Conservation (phyloP, 164 flowering plant genomes). For the Chimonanthus praecox region DNA sequence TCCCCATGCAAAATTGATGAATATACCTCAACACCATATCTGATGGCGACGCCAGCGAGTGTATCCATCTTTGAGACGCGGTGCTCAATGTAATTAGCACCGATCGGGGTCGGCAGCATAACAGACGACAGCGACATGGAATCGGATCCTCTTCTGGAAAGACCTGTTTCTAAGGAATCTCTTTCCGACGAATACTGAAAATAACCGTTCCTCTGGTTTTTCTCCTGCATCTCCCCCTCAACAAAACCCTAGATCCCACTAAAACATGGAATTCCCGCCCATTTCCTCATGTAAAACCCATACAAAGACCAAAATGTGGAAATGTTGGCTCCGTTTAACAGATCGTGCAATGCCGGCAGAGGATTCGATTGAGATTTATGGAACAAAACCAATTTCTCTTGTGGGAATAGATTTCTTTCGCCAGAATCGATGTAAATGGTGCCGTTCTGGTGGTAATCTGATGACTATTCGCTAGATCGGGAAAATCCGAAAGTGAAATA, state of each 20-base stretch:
- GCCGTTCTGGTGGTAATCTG: slow-evolving; percentile 3
- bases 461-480: background rate
- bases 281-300: slow-evolving; percentile 4
- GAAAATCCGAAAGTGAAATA: background rate
- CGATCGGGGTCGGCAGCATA: slow-evolving; percentile 1
- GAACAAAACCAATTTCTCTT: background rate
- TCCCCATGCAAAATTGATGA: background rate
- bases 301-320: slow-evolving; percentile 14
- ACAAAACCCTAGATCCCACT: slow-evolving; percentile 6
- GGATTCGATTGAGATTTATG: background rate
- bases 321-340: background rate
- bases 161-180: slow-evolving; percentile 1
- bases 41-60: slow-evolving; percentile 90
- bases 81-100: slow-evolving; percentile 47
- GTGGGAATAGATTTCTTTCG: background rate
- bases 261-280: background rate
- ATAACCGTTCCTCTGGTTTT: slow-evolving; percentile 10
- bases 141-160: background rate
- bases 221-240: slow-evolving; percentile 14
- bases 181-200: slow-evolving; percentile 2
- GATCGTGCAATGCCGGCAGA: slow-evolving; percentile 2
- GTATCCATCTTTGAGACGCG: slow-evolving; percentile 80
- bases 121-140: slow-evolving; percentile 2
- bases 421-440: background rate
- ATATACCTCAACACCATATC: slow-evolving; percentile 87